phyloP scores from a whole-genome alignment of 1,284 basidiomycete species.

The Heterobasidion irregulare region DNA sequence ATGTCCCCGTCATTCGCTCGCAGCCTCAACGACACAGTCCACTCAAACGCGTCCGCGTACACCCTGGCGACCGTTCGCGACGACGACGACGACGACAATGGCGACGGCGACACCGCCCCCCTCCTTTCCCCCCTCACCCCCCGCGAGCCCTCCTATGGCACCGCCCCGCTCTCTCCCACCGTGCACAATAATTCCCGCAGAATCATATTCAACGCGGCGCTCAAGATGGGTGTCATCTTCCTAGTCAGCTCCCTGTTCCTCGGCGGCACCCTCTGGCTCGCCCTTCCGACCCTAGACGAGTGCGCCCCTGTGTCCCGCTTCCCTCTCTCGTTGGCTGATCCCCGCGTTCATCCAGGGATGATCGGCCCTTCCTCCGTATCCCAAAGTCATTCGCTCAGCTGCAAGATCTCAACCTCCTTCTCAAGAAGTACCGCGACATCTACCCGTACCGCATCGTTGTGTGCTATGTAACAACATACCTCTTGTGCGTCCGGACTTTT shows the following conservation, averaged over 20 bases:
- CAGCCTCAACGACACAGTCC: conserved; percentile 11
- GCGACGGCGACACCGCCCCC: conserved; percentile 15
- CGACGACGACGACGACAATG: conserved; percentile 6
- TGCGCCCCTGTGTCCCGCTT: conserved; percentile 25
- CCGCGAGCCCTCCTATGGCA: conserved; percentile 36
- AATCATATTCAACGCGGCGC: conserved; percentile 61
- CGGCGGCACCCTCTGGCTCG: conserved; percentile 69
- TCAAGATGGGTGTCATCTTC: conserved; percentile 81
- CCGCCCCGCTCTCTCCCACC: conserved; percentile 32
- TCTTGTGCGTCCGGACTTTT: conserved; percentile 59
- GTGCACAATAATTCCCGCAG: conserved; percentile 25
- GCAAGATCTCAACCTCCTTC: conserved; percentile 69
- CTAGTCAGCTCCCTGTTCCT: conserved; percentile 60
- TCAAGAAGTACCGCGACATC: conserved; percentile 85
- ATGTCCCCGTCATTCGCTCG: neutral
- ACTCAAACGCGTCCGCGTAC: conserved; percentile 49
- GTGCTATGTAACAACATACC: conserved; percentile 82
- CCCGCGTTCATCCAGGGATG: conserved; percentile 38
- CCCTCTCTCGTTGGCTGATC: neutral
- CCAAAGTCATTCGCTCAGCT: conserved; percentile 81
- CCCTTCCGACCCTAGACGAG: conserved; percentile 74
- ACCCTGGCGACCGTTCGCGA: conserved; percentile 50
- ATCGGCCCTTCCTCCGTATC: conserved; percentile 66
- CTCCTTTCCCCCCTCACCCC: conserved; percentile 16
- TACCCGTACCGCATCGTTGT: conserved; percentile 77